Conservation (phyloP, 768 basidiomycete genomes). For the Exidia glandulosa region DNA sequence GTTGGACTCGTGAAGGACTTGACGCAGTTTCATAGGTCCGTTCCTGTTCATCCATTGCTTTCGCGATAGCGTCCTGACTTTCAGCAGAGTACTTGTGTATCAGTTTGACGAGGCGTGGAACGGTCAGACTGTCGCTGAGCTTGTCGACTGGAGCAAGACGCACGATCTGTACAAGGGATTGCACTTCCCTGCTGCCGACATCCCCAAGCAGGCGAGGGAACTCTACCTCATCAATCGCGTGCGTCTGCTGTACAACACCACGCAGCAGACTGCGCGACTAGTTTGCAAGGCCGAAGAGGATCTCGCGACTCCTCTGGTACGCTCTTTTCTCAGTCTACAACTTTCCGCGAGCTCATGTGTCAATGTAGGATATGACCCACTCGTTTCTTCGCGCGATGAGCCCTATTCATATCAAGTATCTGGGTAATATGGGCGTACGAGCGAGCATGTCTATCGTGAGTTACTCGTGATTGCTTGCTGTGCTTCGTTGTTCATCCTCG, state of each 20-base stretch:
- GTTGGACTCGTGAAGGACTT: conserved; percentile 69
- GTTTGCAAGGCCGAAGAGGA: conserved; percentile 53
- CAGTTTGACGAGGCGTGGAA: conserved; percentile 78
- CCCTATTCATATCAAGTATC: conserved; percentile 73
- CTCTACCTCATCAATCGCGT: conserved; percentile 62
- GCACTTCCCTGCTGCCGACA: conserved; percentile 61
- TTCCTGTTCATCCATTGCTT: background rate
- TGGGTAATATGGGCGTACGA: conserved; percentile 72
- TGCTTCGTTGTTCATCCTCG: conserved; percentile 1
- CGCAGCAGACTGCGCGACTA: conserved; percentile 60
- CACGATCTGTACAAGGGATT: conserved; percentile 63
- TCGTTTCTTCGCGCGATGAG: conserved; percentile 80
- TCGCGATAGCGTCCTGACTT: background rate
- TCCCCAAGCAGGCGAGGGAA: conserved; percentile 58
- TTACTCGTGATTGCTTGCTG: conserved; percentile 3
- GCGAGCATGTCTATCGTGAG: conserved; percentile 78
- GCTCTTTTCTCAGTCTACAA: conserved; percentile 5
- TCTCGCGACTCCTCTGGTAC: conserved; percentile 52
- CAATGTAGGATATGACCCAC: conserved; percentile 64
- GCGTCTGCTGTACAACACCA: conserved; percentile 62
- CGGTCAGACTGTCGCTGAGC: conserved; percentile 66
- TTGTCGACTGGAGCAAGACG: conserved; percentile 67
- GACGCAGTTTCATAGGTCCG: conserved; percentile 59
- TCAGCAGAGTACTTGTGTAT: conserved; percentile 48
- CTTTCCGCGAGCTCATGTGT: background rate